A percentile compares a stretch with the other conserved stretches of the same genome.
These are phyloP conservation scores for Candida xyloterini DNA, from an alignment of 805 yeast genomes.

Conservation along the genomic window DNA sequence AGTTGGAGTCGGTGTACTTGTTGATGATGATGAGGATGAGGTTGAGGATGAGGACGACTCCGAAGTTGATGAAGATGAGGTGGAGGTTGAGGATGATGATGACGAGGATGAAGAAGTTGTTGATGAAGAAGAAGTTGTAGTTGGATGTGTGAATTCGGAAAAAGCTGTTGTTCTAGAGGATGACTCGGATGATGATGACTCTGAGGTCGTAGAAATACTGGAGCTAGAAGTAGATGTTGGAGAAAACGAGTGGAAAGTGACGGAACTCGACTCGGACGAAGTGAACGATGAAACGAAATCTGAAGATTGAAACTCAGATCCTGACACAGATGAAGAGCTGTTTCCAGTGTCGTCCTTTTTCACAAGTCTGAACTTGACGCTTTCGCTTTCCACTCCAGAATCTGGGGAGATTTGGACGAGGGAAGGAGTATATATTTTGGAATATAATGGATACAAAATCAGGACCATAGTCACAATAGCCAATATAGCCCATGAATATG, in stretches of 20 bases:
- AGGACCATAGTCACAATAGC: neutral
- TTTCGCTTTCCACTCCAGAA: neutral
- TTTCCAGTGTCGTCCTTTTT: slow-evolving; percentile 5
- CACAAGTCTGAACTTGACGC: slow-evolving; percentile 4
- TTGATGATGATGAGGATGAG: too few species aligned
- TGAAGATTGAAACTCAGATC: neutral
- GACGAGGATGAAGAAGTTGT: slow-evolving; percentile 1
- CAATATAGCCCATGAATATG: neutral
- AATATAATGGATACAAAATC: neutral
- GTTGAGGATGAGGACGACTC: too few species aligned
- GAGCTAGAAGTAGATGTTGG: neutral
- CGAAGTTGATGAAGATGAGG: too few species aligned
- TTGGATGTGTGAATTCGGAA: too few species aligned
- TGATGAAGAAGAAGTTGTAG: slow-evolving; percentile 2
- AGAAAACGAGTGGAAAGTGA: neutral
- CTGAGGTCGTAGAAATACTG: neutral
- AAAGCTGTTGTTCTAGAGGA: neutral
- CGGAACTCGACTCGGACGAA: neutral
- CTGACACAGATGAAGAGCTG: neutral
- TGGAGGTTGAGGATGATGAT: neutral
- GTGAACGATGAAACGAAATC: neutral
- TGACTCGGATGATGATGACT: neutral
- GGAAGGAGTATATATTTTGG: neutral
- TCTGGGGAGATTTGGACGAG: neutral
- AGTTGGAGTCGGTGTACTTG: neutral